Evolutionary conservation across 805 yeast genomes (phyloP).

Genomic region (Saccharomycopsis olivae): DNA sequence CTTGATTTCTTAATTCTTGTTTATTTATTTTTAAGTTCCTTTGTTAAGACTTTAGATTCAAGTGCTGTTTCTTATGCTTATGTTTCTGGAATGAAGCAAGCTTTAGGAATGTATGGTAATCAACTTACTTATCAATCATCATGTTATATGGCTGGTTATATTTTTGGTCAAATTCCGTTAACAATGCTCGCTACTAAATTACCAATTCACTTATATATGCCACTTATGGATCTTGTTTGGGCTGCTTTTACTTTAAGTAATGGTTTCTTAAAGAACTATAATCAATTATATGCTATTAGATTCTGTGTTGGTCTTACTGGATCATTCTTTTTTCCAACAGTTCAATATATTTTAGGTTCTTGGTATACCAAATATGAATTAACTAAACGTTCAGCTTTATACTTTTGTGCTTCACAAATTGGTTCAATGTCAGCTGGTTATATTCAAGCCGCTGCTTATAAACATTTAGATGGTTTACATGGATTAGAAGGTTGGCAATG

Average conservation of each 20-base stretch:
- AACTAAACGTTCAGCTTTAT: slow-evolving; percentile 21
- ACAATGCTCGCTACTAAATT: slow-evolving; percentile 23
- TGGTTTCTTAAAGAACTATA: slow-evolving; percentile 21
- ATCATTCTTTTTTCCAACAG: slow-evolving; percentile 30
- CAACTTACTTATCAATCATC: neutral
- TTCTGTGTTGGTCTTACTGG: slow-evolving; percentile 21
- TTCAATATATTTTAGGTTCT: slow-evolving; percentile 23
- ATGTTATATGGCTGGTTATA: slow-evolving; percentile 23
- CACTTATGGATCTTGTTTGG: slow-evolving; percentile 18
- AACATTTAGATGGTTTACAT: slow-evolving; percentile 19
- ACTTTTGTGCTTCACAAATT: slow-evolving; percentile 28
- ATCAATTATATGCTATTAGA: slow-evolving; percentile 35
- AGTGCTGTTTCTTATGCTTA: slow-evolving; percentile 34
- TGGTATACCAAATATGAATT: slow-evolving; percentile 36
- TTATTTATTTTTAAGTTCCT: slow-evolving; percentile 10
- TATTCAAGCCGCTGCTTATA: slow-evolving; percentile 27
- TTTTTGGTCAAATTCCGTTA: slow-evolving; percentile 25
- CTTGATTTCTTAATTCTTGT: slow-evolving; percentile 5
- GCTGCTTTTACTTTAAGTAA: slow-evolving; percentile 12
- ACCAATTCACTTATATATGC: slow-evolving; percentile 10
- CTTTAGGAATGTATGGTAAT: neutral
- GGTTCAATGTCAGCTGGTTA: slow-evolving; percentile 31
- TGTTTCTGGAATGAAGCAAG: slow-evolving; percentile 26
- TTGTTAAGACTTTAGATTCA: slow-evolving; percentile 26
- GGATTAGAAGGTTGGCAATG: slow-evolving; percentile 28